Conservation (phyloP, 257 asterid species). For the Solanum lycopersicoides region DNA sequence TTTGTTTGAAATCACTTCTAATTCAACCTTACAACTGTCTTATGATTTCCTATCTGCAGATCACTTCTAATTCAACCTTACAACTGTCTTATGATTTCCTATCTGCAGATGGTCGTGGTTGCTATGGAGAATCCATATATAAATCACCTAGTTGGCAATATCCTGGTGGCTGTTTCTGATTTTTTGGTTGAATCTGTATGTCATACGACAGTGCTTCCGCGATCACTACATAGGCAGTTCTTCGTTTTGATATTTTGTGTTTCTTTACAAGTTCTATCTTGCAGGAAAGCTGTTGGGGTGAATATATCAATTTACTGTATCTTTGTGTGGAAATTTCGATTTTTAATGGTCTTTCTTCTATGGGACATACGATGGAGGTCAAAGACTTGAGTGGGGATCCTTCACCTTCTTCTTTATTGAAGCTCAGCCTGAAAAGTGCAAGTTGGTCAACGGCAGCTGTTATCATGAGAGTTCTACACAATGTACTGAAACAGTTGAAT, state of each 20-base stretch:
- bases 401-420: slow-evolving; percentile 18
- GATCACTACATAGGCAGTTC: background rate
- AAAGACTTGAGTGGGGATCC: slow-evolving; percentile 14
- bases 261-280: slow-evolving; percentile 2
- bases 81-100: background rate
- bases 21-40: background rate
- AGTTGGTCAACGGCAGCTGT: slow-evolving; percentile 39
- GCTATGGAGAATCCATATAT: slow-evolving; percentile 33
- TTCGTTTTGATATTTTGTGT: background rate
- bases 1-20: background rate
- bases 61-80: background rate
- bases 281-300: slow-evolving; percentile 57
- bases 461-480: slow-evolving; percentile 45
- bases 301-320: slow-evolving; percentile 44
- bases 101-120: slow-evolving; percentile 55
- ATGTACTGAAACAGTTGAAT: slow-evolving; percentile 47
- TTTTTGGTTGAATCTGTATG: slow-evolving; percentile 51
- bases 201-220: background rate
- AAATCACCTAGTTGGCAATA: slow-evolving; percentile 57
- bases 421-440: slow-evolving; percentile 28
- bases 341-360: slow-evolving; percentile 16
- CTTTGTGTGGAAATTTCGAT: slow-evolving; percentile 43
- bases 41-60: slow-evolving; percentile 30
- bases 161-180: slow-evolving; percentile 54
- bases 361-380: slow-evolving; percentile 3